phyloP scores from a whole-genome alignment of 495 filamentous ascomycete genomes.

The Aspergillus sclerotiicarbonarius region DNA sequence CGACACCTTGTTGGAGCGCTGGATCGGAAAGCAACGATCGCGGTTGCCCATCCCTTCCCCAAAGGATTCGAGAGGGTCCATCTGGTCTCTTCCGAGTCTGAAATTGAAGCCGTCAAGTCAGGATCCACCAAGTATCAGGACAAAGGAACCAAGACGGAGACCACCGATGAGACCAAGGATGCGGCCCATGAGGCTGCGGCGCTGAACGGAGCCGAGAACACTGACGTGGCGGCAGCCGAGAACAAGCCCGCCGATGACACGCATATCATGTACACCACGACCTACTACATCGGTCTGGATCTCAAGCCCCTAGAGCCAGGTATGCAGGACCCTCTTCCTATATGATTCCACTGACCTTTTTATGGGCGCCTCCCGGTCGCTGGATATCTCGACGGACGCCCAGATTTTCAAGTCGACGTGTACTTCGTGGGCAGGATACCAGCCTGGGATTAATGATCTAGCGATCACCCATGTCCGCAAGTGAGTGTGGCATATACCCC shows the following conservation, averaged over 20 bases:
- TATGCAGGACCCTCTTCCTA: conserved; percentile 21
- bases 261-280: conserved; percentile 73
- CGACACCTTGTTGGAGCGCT: conserved; percentile 77
- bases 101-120: conserved; percentile 66
- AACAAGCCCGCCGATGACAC: conserved; percentile 35
- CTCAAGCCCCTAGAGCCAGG: conserved; percentile 39
- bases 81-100: conserved; percentile 64
- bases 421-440: conserved; percentile 62
- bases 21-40: conserved; percentile 69
- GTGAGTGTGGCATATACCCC: conserved; percentile 50
- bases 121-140: conserved; percentile 70
- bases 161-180: conserved; percentile 57
- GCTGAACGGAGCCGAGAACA: conserved; percentile 47
- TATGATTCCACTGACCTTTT: conserved; percentile 22
- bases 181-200: conserved; percentile 51
- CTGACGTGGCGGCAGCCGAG: conserved; percentile 37
- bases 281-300: conserved; percentile 84
- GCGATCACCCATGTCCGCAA: conserved; percentile 73
- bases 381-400: conserved; percentile 70
- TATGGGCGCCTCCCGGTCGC: conserved; percentile 49
- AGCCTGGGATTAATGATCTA: conserved; percentile 62
- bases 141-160: conserved; percentile 57
- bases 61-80: conserved; percentile 87
- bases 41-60: conserved; percentile 85
- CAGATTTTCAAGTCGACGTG: conserved; percentile 71